Base-by-base conservation (phyloP, 2,329 filamentous ascomycete genomes). In the Aspergillus sojae region DNA sequence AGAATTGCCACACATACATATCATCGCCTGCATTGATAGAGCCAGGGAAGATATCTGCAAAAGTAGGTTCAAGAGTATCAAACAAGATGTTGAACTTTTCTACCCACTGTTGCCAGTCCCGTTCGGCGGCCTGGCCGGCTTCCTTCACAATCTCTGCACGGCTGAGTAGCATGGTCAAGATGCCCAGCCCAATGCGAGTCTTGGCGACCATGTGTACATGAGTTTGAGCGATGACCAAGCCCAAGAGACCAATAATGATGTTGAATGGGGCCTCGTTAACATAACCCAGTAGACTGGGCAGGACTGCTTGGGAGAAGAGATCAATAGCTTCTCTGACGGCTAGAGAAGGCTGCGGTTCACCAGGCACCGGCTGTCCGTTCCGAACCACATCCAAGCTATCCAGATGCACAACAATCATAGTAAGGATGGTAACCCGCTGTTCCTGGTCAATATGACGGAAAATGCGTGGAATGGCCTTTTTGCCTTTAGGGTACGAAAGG, bases 1-100 rank as follows among this genome's bases (percentile, higher is more conserved):
- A 85, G 77, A 98, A 96, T 79, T 98, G 94, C 95, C 95, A 99
- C 45, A 98, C 93, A 74, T 98, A 96, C 74, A 97, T 90, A 73
- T 99, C 95, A 69, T 97, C 93, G 57, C 92, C 91, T 9, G 92
- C 89, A 68, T 92, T 93, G 73, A 96, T 92, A n/a, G 91, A 91
- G 23, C 91, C 92, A 0, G 94, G 94, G 86, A 99, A 99, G 67
- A 97, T 89, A 71, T 91, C 87, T 14, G 91, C 90, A 54, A 98
- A 85, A 7, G 90, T 89, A 1, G 92, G 92, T 77, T 98, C 94
- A 21, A 98, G 83, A 7, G 87, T 86, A 76, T 95, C 92, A 79
- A 99, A 99, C 64, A 99, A 86, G 30, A 87, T 85, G 71, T 93
- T 93, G 80, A 97, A 98, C 7, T 92, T 89, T 63, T 86, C 83